Conservation (phyloP, 2,329 filamentous ascomycete genomes). For the Endoconidiophora polonica region DNA sequence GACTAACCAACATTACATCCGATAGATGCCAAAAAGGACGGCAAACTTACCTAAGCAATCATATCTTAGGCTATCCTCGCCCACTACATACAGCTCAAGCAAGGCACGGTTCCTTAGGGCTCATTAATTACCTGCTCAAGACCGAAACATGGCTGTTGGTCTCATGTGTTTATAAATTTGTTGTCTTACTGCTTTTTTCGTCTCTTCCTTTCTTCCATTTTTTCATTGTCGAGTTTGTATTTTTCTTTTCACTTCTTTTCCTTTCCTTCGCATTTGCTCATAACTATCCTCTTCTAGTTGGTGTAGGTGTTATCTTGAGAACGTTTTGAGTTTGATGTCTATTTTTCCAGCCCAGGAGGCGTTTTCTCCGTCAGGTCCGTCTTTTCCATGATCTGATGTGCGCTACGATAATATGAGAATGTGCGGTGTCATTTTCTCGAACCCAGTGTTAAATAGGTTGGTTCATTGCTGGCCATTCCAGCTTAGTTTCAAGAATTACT, state of each 20-base stretch:
- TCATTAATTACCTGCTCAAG: not conserved
- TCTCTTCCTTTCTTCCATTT: not conserved
- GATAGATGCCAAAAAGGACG: slow-evolving; percentile 13
- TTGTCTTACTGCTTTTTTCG: not conserved
- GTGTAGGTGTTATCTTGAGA: slow-evolving; percentile 10
- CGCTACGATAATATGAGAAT: not conserved
- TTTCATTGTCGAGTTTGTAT: slow-evolving; percentile 1
- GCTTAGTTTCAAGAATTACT: not conserved
- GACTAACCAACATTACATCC: not conserved
- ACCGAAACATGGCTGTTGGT: slow-evolving; percentile 5
- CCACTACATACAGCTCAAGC: no score
- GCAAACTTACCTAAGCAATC: slow-evolving; percentile 10
- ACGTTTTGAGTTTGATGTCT: not conserved
- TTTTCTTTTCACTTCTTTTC: not conserved
- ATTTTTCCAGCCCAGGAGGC: slow-evolving; percentile 2
- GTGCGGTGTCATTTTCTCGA: not conserved
- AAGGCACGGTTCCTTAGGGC: no score
- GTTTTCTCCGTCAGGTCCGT: not conserved
- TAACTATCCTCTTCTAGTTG: not conserved
- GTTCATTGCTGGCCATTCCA: not conserved
- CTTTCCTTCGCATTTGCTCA: slow-evolving; percentile 1
- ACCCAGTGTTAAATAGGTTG: no score
- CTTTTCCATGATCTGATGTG: not conserved
- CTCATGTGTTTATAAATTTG: slow-evolving; percentile 1
- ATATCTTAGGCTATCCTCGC: not conserved